Base-by-base conservation (phyloP, 2,329 filamentous ascomycete genomes). In the Aspergillus terreus region DNA sequence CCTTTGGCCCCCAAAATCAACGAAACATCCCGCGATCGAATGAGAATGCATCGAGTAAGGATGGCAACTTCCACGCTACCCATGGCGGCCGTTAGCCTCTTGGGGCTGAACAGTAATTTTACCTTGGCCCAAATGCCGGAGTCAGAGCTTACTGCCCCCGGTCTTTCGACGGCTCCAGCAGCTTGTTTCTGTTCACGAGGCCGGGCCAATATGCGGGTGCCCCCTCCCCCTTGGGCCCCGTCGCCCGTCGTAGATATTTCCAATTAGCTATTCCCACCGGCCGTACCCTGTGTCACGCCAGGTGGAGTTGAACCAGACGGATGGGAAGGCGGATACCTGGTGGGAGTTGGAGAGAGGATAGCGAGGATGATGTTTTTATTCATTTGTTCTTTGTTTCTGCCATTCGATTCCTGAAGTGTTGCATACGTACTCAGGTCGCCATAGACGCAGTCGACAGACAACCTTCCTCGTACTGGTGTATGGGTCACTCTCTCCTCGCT, bases 21-120 rank as follows among this genome's bases (percentile, higher is more conserved):
- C 12, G 45, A 53, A 52, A 42, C 12, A 30, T 30, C 35, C 38
- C 15, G 19, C 36, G 36, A 42, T 27, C 42, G 46, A 44, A 50
- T 27, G 27, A 45, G 6, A 44, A 46, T 33, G 15, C 35, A n/a
- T 38, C 35, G 2, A 44, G 25, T 36, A 36, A 42, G 36, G 49
- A 50, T 45, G 25, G 43, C 30, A 43, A 43, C 33, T 27, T 36
- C 44, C 47, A 38, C 51, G 33, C 45, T 40, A 36, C 21, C 38
- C 32, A 47, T 52, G 45, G 49, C 50, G 52, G 51, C 51, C 52
- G 40, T 51, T 51, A 54, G 45, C 45, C 44, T 52, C 41, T 40
- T 59, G 58, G 58, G 58, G 57, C 57, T 58, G 55, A 57, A 59
- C 54, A 57, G 36, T 52, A 51, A 49, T 47, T 49, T 50, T n/a